Percentiles rank a stretch among this genome's conserved stretches.
phyloP scores from a whole-genome alignment of 208 protist genomes.

The Trypanosoma lewisi region DNA sequence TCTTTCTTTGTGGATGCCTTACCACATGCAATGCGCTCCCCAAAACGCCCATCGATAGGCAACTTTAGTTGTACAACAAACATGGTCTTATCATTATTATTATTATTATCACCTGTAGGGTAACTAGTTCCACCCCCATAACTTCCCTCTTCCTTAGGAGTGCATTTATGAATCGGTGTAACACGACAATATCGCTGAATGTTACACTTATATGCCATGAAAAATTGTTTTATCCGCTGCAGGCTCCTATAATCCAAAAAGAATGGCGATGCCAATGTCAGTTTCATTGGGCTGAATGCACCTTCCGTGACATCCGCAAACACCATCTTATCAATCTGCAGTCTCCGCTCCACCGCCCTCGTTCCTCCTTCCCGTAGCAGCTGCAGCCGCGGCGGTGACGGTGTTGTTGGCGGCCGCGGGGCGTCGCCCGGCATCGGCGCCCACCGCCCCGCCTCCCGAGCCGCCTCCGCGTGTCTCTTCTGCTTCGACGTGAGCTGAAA shows the following conservation, averaged over 20 bases:
- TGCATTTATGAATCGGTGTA: conserved; percentile 37
- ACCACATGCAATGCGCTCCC: conserved; percentile 68
- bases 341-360: conserved; percentile 29
- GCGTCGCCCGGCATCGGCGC: conserved; percentile 36
- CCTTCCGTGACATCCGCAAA: conserved; percentile 51
- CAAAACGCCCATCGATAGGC: conserved; percentile 65
- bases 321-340: conserved; percentile 44
- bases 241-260: conserved; percentile 52
- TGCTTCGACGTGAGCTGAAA: conserved; percentile 81
- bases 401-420: conserved; percentile 19
- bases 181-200: conserved; percentile 39
- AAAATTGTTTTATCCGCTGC: conserved; percentile 57
- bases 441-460: conserved; percentile 58
- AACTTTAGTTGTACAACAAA: conserved; percentile 74
- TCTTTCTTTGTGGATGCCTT: conserved; percentile 55
- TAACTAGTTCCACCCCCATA: background rate
- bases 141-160: background rate
- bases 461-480: conserved; percentile 71
- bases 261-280: conserved; percentile 67
- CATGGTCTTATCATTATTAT: conserved; percentile 19
- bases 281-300: conserved; percentile 43
- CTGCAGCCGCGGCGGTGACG: conserved; percentile 29
- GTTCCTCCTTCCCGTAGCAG: conserved; percentile 20
- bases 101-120: background rate
- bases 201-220: conserved; percentile 34